Base-by-base conservation (phyloP, 1,139 yeast species). In the Tardiomyces digboiensis region DNA sequence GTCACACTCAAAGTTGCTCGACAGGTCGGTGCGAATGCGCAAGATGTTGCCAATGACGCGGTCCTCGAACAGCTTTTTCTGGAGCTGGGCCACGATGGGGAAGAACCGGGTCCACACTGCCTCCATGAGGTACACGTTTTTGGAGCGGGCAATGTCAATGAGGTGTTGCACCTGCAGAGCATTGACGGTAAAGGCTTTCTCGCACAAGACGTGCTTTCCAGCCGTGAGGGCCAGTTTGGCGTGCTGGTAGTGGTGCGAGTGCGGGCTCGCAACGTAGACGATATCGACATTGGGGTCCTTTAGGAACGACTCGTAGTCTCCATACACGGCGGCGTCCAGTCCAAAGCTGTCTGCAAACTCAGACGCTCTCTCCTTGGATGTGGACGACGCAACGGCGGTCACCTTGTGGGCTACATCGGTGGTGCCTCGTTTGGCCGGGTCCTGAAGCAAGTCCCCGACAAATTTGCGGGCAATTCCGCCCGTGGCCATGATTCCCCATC, bases 81-180 rank as follows among this genome's bases (percentile, higher is more conserved):
- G 64, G 44, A 76, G 60, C 22, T 64, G 64, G 21, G 56, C 46
- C 36, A 72, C 64, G 18, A 75, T 54, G 1, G 84, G 84, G 65
- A 78, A 74, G 55, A 74, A 78, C 42, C 83, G 65, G 2, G 82
- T 75, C 85, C 85, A 79, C 44, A 78, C 72, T 2, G 76, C 84
- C 56, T 79, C 85, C 82, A 79, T 74, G 44, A 78, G 63, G 52
- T 74, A 78, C 43, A 71, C 64, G 2, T 66, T 61, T 54, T 72
- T 68, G 42, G 61, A 53, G 50, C 64, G 62, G 12, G 83, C 84
- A 42, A 71, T 65, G 2, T 59, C 66, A 41, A 71, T 60, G 16
- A 78, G 56, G 39, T 68, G 71, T 23, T 63, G 55, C 8, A 78
- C 67, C 44, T 78, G 80, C 29, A 59, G 59, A 2, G 62, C 62